These are phyloP conservation scores for Leccinum fibrillosum DNA, from an alignment of 768 basidiomycete genomes.

Conservation along the genomic window DNA sequence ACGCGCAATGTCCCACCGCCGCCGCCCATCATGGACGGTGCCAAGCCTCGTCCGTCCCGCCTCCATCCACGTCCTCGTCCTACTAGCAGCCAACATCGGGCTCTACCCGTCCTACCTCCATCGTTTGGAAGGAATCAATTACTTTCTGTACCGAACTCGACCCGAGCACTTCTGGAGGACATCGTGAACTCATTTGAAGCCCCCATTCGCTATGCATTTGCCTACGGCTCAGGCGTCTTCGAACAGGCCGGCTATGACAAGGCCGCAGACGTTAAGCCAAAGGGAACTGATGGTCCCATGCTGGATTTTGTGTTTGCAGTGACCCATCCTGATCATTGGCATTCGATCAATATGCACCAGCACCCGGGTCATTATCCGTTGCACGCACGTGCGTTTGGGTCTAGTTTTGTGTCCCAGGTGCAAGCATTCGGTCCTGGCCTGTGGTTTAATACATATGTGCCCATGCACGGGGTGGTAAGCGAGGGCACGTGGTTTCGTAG, in stretches of 20 bases:
- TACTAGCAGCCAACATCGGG: slow-evolving; percentile 23
- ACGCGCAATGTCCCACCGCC: slow-evolving; percentile 29
- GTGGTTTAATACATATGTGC: slow-evolving; percentile 94
- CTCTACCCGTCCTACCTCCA: slow-evolving; percentile 57
- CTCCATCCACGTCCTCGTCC: slow-evolving; percentile 45
- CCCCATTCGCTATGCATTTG: slow-evolving; percentile 95
- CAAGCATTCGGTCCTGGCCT: slow-evolving; percentile 80
- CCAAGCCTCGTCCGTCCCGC: slow-evolving; percentile 33
- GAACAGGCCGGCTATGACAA: slow-evolving; percentile 78
- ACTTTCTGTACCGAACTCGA: slow-evolving; percentile 74
- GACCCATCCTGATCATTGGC: slow-evolving; percentile 89
- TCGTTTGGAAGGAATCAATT: slow-evolving; percentile 81
- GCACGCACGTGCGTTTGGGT: slow-evolving; percentile 81
- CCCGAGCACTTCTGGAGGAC: slow-evolving; percentile 73
- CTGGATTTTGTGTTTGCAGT: slow-evolving; percentile 97
- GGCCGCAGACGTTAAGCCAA: slow-evolving; percentile 21
- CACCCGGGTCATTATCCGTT: slow-evolving; percentile 89
- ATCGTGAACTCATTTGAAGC: slow-evolving; percentile 82
- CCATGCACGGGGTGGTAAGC: slow-evolving; percentile 81
- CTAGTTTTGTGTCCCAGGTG: slow-evolving; percentile 73
- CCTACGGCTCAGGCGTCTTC: slow-evolving; percentile 96
- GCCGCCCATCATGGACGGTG: slow-evolving; percentile 27
- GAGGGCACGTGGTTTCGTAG: neutral
- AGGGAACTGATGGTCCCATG: slow-evolving; percentile 59
- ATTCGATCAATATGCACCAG: slow-evolving; percentile 93